phyloP scores from a whole-genome alignment of 2,329 filamentous ascomycete species.

The Botrytis sinoallii region DNA sequence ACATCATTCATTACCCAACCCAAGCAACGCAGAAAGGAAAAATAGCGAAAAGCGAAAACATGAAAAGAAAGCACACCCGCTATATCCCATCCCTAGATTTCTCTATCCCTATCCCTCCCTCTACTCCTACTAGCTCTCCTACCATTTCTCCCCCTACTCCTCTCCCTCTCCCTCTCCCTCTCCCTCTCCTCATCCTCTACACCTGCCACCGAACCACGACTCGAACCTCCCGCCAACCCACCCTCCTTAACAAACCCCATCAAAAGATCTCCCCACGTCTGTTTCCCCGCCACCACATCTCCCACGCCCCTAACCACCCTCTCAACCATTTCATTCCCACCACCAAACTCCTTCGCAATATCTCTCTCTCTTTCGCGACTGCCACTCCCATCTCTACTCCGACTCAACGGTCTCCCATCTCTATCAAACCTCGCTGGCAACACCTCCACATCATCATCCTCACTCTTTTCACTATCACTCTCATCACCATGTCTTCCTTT shows the following conservation, averaged over 20 bases:
- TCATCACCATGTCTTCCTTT: slow-evolving; percentile 22
- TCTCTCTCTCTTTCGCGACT: background rate
- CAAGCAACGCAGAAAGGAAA: background rate
- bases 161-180: background rate
- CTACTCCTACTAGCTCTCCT: slow-evolving; percentile 1
- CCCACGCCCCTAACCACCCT: slow-evolving; percentile 29
- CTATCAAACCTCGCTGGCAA: slow-evolving; percentile 36
- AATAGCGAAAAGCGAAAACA: background rate
- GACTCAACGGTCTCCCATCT: slow-evolving; percentile 26
- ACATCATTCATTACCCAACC: slow-evolving; percentile 4
- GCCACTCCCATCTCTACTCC: background rate
- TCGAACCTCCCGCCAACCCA: background rate
- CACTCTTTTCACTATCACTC: slow-evolving; percentile 19
- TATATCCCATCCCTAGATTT: background rate
- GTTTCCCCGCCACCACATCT: slow-evolving; percentile 34
- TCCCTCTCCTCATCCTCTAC: background rate
- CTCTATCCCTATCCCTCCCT: background rate
- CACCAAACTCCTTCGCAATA: slow-evolving; percentile 18
- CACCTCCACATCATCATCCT: slow-evolving; percentile 29
- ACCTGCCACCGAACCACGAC: background rate
- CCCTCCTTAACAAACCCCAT: slow-evolving; percentile 29
- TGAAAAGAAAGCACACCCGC: background rate
- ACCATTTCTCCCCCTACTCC: background rate
- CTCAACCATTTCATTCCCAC: slow-evolving; percentile 35
- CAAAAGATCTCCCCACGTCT: slow-evolving; percentile 35